Conservation (phyloP, 352 stramenopile species). For the Globisporangium yorkense region DNA sequence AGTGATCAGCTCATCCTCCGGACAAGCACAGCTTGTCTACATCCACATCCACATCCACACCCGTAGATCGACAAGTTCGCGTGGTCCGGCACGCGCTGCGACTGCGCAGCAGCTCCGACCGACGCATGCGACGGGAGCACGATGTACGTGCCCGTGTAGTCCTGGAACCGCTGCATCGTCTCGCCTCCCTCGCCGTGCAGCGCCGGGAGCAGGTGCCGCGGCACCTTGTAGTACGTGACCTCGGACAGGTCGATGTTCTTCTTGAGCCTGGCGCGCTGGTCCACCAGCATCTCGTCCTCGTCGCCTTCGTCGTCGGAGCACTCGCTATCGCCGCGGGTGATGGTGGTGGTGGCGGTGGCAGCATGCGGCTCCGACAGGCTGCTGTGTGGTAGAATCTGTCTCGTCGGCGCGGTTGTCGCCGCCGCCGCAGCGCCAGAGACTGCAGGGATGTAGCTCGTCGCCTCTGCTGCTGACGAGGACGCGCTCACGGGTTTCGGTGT, state of each 20-base stretch:
- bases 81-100: conserved; percentile 16
- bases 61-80: conserved; percentile 73
- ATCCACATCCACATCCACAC: conserved; percentile 15
- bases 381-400: conserved; percentile 4
- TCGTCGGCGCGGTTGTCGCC: conserved; percentile 5
- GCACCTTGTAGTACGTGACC: conserved; percentile 71
- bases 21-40: no score
- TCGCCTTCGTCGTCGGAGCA: conserved; percentile 15
- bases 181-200: conserved; percentile 63
- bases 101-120: conserved; percentile 2
- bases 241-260: conserved; percentile 74
- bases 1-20: no score
- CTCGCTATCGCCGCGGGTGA: neutral
- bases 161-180: conserved; percentile 72
- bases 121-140: conserved; percentile 39
- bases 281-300: conserved; percentile 38
- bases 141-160: conserved; percentile 76
- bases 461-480: neutral
- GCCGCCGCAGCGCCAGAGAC: neutral
- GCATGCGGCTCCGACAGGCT: neutral
- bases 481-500: conserved; percentile 4
- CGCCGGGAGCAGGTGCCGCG: conserved; percentile 52
- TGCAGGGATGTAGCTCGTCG: neutral
- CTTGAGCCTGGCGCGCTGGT: conserved; percentile 34
- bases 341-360: neutral